Evolutionary conservation across 371 early-diverging fungal species (phyloP).

Genomic region (Mortierella sp.): DNA sequence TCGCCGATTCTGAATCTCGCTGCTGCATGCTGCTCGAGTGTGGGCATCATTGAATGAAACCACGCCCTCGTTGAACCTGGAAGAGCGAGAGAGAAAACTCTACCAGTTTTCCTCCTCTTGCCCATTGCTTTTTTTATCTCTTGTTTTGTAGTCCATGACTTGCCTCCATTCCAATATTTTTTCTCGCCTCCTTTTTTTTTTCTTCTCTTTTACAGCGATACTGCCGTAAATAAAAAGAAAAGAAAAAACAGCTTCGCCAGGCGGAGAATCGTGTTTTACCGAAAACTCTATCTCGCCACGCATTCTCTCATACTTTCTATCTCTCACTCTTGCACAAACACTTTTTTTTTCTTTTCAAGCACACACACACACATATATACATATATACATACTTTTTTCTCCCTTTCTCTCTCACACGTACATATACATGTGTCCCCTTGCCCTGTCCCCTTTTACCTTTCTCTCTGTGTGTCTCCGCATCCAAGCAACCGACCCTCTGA

Average conservation of each 20-base stretch:
- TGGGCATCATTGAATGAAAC: background rate
- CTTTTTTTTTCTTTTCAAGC: background rate
- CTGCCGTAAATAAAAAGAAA: background rate
- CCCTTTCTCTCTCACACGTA: background rate
- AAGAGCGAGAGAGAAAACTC: background rate
- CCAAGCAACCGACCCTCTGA: background rate
- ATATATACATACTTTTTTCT: background rate
- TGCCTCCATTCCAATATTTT: too few species aligned
- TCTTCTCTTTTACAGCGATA: background rate
- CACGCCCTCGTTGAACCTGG: background rate
- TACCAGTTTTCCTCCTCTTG: background rate
- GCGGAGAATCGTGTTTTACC: slow-evolving; percentile 12
- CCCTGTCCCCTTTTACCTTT: background rate
- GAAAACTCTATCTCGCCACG: background rate
- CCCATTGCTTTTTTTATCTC: background rate
- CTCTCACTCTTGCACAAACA: background rate
- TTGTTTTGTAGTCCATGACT: too few species aligned
- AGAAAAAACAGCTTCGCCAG: background rate
- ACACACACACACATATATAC: background rate
- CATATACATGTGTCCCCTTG: background rate
- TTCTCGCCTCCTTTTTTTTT: background rate
- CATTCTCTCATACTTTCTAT: background rate
- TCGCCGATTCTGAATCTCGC: background rate
- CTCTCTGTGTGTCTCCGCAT: background rate
- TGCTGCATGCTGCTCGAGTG: background rate